phyloP scores from a whole-genome alignment of 805 yeast genomes.

The Deakozyma indianensis region DNA sequence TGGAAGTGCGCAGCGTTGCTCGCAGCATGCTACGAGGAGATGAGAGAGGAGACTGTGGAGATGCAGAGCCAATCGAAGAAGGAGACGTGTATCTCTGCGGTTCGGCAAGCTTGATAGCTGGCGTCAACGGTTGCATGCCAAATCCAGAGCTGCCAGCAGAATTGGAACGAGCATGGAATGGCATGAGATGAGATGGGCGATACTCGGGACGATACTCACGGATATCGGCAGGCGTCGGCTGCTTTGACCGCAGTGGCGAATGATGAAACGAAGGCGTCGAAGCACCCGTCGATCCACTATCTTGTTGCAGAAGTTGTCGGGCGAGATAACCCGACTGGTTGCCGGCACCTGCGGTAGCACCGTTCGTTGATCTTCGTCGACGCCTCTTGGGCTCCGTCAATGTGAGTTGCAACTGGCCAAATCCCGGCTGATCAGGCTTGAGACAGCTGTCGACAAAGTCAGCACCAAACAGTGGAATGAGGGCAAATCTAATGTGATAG shows the following conservation, averaged over 20 bases:
- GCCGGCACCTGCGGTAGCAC: conserved; percentile 2
- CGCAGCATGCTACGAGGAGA: conserved; percentile 1
- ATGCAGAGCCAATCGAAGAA: not conserved
- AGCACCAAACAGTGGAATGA: conserved; percentile 69
- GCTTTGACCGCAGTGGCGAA: not conserved
- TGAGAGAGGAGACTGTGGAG: not conserved
- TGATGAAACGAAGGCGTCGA: not conserved
- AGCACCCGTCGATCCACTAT: not conserved
- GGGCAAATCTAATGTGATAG: conserved; percentile 56
- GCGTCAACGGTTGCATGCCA: not conserved
- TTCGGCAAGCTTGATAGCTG: not conserved
- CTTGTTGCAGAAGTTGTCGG: not conserved
- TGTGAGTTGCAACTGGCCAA: conserved; percentile 39
- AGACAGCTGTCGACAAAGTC: conserved; percentile 50
- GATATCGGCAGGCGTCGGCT: not conserved
- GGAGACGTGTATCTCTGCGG: not conserved
- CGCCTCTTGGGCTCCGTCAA: conserved; percentile 10
- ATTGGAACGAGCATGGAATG: not conserved
- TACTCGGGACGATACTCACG: not conserved
- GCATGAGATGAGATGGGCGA: not conserved
- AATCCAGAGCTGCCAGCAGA: not conserved
- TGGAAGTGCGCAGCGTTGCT: not conserved
- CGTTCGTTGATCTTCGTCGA: conserved; percentile 7
- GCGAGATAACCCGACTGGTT: not conserved
- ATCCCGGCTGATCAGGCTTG: conserved; percentile 44